These are phyloP conservation scores for Paraphaeosphaeria sporulosa DNA, from an alignment of 2,329 filamentous ascomycete genomes.

Conservation along the genomic window DNA sequence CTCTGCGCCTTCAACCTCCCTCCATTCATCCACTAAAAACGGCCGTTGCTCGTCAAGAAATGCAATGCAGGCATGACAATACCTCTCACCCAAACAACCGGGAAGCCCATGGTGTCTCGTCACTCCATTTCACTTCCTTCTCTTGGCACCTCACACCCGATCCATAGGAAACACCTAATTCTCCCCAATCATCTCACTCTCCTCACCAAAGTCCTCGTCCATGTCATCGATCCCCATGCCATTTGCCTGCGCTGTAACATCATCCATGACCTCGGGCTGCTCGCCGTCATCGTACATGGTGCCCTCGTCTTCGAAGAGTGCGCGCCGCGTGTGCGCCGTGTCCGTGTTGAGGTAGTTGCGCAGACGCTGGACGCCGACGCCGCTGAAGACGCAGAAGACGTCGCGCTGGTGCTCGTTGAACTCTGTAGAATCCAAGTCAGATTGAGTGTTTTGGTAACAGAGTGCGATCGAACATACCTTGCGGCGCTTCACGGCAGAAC, in stretches of 20 bases:
- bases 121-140: background rate
- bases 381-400: conserved; percentile 97
- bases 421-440: conserved; percentile 59
- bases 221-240: conserved; percentile 51
- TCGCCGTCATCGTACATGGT: conserved; percentile 40
- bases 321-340: conserved; percentile 26
- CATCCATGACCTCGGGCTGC: conserved; percentile 43
- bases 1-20: no score
- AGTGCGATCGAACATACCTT: conserved; percentile 57
- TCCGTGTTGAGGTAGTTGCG: conserved; percentile 76
- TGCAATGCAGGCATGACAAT: no score
- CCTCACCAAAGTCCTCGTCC: conserved; percentile 55
- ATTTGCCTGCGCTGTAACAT: conserved; percentile 46
- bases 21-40: no score
- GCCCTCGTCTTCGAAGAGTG: conserved; percentile 35
- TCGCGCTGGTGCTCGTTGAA: conserved; percentile 95
- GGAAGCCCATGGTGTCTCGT: background rate
- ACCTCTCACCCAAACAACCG: no score
- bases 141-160: background rate
- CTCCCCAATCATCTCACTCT: conserved; percentile 54
- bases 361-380: conserved; percentile 78
- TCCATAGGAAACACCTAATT: conserved; percentile 21
- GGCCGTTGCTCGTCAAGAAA: no score
- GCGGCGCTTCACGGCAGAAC: conserved; percentile 86
- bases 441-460: no score